Percentiles rank a stretch among this genome's conserved stretches.
phyloP scores from a whole-genome alignment of 2,329 filamentous ascomycete genomes.

The Beauveria brongniartii region DNA sequence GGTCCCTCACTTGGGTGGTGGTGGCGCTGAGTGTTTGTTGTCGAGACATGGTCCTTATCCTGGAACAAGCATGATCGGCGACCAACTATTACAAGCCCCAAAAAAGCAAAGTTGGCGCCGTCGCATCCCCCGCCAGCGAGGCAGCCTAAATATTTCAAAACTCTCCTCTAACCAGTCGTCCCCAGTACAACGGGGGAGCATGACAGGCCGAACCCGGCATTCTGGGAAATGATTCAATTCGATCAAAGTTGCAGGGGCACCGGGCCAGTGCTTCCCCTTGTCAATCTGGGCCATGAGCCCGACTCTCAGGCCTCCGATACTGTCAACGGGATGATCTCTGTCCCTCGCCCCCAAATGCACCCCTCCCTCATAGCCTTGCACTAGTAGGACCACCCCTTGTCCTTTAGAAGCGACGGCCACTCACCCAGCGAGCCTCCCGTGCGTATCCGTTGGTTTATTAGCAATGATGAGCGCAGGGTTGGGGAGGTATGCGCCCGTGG shows the following conservation, averaged over 20 bases:
- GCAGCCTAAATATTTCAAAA: neutral
- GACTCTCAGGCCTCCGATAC: neutral
- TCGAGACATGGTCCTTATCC: neutral
- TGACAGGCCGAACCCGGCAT: slow-evolving; percentile 1
- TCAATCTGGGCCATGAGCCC: neutral
- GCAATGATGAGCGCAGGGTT: neutral
- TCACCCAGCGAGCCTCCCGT: neutral
- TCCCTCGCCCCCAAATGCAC: slow-evolving; percentile 4
- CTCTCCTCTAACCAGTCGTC: neutral
- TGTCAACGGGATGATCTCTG: slow-evolving; percentile 5
- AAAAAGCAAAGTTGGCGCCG: slow-evolving; percentile 7
- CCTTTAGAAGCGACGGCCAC: neutral
- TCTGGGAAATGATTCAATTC: slow-evolving; percentile 8
- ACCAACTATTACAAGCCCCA: neutral
- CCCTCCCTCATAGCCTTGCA: neutral
- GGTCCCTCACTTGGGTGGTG: neutral
- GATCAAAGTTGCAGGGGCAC: neutral
- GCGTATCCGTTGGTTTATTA: neutral
- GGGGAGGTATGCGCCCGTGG: neutral
- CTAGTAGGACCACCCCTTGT: neutral
- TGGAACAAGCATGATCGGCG: neutral
- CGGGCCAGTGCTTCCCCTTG: neutral
- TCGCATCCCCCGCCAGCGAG: neutral
- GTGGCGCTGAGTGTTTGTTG: neutral
- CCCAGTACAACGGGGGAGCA: neutral